phyloP scores from a whole-genome alignment of 805 yeast species.

The Yarrowia sp. region DNA sequence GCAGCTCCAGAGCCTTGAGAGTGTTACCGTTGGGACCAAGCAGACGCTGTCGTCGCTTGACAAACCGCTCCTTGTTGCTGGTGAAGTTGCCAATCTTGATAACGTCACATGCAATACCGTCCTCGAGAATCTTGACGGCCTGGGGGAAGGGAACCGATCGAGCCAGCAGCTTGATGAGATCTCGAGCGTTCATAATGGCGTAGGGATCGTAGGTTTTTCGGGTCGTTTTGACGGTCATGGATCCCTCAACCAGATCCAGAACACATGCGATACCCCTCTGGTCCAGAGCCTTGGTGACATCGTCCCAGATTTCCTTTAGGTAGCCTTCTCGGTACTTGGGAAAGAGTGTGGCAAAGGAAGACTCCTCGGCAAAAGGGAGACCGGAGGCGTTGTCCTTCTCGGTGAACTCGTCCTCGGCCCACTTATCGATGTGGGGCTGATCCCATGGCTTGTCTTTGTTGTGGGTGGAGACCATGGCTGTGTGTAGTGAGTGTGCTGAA shows the following conservation, averaged over 20 bases:
- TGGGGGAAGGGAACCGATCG: slow-evolving; percentile 98
- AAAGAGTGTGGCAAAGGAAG: slow-evolving; percentile 91
- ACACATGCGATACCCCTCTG: slow-evolving; percentile 78
- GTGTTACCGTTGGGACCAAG: slow-evolving; percentile 98
- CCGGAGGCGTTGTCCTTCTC: slow-evolving; percentile 91
- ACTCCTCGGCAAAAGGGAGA: slow-evolving; percentile 90
- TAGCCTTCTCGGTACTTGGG: slow-evolving; percentile 96
- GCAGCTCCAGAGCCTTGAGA: slow-evolving; percentile 88
- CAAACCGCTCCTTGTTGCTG: slow-evolving; percentile 88
- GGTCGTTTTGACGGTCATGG: slow-evolving; percentile 96
- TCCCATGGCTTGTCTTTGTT: slow-evolving; percentile 98
- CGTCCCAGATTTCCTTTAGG: slow-evolving; percentile 89
- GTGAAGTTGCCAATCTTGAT: slow-evolving; percentile 92
- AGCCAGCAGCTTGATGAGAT: slow-evolving; percentile 88
- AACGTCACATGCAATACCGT: slow-evolving; percentile 94
- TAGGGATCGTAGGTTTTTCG: slow-evolving; percentile 96
- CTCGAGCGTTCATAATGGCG: slow-evolving; percentile 90
- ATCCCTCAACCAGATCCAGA: slow-evolving; percentile 90
- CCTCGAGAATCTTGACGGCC: slow-evolving; percentile 88
- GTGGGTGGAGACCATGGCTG: slow-evolving; percentile 84
- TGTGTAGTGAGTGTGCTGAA: slow-evolving; percentile 19
- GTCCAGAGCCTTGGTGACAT: slow-evolving; percentile 81
- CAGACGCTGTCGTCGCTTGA: slow-evolving; percentile 92
- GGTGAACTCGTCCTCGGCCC: slow-evolving; percentile 87
- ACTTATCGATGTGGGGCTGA: slow-evolving; percentile 90